phyloP scores from a whole-genome alignment of 345 rosid species.

The Anastatica hierochuntica region DNA sequence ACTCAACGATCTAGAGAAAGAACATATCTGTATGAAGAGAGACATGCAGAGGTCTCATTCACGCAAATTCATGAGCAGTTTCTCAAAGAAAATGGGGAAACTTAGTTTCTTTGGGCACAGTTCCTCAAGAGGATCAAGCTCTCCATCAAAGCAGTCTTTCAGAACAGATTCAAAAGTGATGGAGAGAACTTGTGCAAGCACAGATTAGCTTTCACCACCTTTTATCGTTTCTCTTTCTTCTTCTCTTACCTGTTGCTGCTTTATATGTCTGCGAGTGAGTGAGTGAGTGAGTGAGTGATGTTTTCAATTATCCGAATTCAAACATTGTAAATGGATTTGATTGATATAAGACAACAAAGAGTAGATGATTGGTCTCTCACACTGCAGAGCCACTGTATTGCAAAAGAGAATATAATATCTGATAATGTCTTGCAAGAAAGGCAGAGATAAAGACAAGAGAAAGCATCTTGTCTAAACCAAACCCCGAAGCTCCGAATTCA shows the following conservation, averaged over 20 bases:
- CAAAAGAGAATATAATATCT: too few species aligned
- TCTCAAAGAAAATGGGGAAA: too few species aligned
- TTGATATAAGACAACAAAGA: too few species aligned
- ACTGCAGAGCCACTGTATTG: too few species aligned
- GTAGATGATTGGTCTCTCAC: too few species aligned
- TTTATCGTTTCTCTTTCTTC: background rate
- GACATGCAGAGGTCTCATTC: constrained; percentile 91
- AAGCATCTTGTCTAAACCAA: too few species aligned
- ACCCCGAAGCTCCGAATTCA: too few species aligned
- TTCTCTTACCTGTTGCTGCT: too few species aligned
- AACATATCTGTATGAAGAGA: constrained; percentile 92
- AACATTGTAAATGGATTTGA: background rate
- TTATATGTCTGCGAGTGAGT: background rate
- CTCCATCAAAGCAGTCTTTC: constrained; percentile 80
- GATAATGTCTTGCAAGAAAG: too few species aligned
- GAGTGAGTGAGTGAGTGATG: background rate
- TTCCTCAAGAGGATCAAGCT: constrained; percentile 85
- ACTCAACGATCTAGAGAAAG: constrained; percentile 89
- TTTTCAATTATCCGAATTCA: background rate
- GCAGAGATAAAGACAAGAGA: too few species aligned
- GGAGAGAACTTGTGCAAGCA: constrained; percentile 75
- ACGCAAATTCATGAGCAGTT: constrained; percentile 70
- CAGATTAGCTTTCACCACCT: constrained; percentile 20
- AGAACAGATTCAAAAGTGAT: constrained; percentile 73
- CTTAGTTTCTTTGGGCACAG: constrained; percentile 72